Evolutionary conservation across 176 grass and related monocot genomes (phyloP), one percentile per base, ranked within the genome.

Genomic region (Triticum turgidum): DNA sequence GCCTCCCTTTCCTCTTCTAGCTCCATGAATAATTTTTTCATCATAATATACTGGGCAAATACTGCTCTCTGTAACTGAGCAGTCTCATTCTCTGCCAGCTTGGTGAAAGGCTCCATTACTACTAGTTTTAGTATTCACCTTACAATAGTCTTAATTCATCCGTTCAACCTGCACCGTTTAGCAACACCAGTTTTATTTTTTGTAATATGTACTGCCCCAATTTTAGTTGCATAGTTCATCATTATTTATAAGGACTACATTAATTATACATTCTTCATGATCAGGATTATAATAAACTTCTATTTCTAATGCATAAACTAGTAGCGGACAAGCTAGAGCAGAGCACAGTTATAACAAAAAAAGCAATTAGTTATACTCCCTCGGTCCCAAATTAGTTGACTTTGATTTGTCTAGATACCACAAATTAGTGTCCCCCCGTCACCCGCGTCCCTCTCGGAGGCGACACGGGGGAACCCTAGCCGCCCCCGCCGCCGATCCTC

Each of bases 1-100:
- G 96, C 93, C 82, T 98, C 93, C 59, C 93, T 91, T 86, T 98
- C 96, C 85, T 91, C 93, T 76, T 98, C 93, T 70, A 98, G 84
- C 70, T 98, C 96, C 77, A 88, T 92, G 27, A 91, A 86, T 35
- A 98, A 65, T 30, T 92, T 95, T 69, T 91, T 95, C 90, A 98
- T 92, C 87, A 96, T 86, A 82, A 94, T 94, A 82, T 95, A 95
- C 76, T 96, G 96, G 27, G 91, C 87, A 7, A 90, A 95, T 79
- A 96, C 78, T 24, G 88, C 86, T 92, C 85, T 92, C 52, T 98
- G 85, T 80, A 92, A 84, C 83, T 90, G 68, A 47, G 56, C 15
- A 80, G 87, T 75, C 77, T 94, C 88, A 34, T 82, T 87, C 86
- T 96, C 93, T 79, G 68, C 84, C 93, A 96, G 92, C 56, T 86